These are phyloP conservation scores for Cenchrus americanus DNA, from an alignment of 176 grass and related monocot genomes.

Conservation along the genomic window DNA sequence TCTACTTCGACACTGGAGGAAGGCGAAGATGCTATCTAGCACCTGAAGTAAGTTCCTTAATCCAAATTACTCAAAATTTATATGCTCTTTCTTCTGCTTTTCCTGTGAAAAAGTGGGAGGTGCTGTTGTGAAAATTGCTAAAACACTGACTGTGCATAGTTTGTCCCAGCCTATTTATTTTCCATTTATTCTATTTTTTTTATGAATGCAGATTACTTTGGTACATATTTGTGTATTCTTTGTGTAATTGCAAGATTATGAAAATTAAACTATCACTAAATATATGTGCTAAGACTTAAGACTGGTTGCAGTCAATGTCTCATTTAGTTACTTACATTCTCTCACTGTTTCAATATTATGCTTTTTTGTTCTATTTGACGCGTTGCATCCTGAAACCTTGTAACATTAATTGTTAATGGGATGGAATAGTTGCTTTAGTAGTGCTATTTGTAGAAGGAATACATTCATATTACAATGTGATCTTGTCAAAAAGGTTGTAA, in stretches of 20 bases:
- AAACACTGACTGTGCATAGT: not conserved
- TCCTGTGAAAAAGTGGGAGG: not conserved
- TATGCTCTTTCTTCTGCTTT: not conserved
- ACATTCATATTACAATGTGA: not conserved
- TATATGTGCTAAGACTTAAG: not conserved
- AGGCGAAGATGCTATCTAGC: slow-evolving; percentile 92
- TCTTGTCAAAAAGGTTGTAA: slow-evolving; percentile 3
- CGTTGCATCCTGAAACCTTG: not conserved
- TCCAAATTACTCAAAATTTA: slow-evolving; percentile 18
- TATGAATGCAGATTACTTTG: not conserved
- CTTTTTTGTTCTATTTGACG: not conserved
- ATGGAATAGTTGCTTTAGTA: slow-evolving; percentile 29
- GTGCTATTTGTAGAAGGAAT: slow-evolving; percentile 2
- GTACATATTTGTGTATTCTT: not conserved
- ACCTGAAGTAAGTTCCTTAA: slow-evolving; percentile 74
- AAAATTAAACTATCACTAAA: not conserved
- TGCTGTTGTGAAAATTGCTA: not conserved
- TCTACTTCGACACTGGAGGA: slow-evolving; percentile 97
- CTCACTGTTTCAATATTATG: not conserved
- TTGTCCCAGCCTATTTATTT: not conserved
- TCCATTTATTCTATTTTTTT: not conserved
- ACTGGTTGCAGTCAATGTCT: slow-evolving; percentile 1
- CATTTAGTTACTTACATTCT: slow-evolving; percentile 6
- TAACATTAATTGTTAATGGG: not conserved
- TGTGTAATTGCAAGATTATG: not conserved